Base-by-base conservation (phyloP, 2,329 filamentous ascomycete genomes). In the Pezicula radicicola region DNA sequence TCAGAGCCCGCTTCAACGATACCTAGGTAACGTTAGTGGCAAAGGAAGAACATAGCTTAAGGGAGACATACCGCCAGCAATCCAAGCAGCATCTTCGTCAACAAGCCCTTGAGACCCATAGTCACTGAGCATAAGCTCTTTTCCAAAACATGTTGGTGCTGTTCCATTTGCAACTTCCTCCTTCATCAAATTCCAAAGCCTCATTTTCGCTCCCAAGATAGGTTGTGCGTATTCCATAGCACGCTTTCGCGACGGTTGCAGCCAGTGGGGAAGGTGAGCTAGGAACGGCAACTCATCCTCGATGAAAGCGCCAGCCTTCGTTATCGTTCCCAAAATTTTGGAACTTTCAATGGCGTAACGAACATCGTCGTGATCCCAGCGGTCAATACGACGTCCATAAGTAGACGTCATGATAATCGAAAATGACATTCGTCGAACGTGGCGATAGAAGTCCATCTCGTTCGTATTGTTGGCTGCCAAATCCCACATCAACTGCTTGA, bases 401-500 rank as follows among this genome's bases (percentile, higher is more conserved):
- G 41, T 68, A 46, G 42, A 28, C 13, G 36, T 35, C n/a, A 45
- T 33, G 15, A 51, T 37, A n/a, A 51, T 36, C 13, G 41, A 47
- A 15, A 39, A 27, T n/a, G 49, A 18, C 27, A 35, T 28, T n/a
- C 49, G 30, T 46, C 42, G 27, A 10, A 43, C 18, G 19, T 46
- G 28, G 19, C 12, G 18, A 13, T 70, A 67, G 53, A 71, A 73
- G 40, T 66, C 56, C 35, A 51, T 52, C 3, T 68, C 68, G 4
- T 62, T 54, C n/a, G 50, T 45, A 46, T 68, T 69, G 30, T 68
- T 59, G 3, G 56, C 63, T 13, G 69, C 54, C 1, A 77, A 54
- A 49, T 76, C 71, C 52, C 66, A 66, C 5, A 75, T 54, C 37
- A 77, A 55, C 57, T 75, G 70, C 56, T 72, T 75, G 0, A 67